Evolutionary conservation across 2,329 filamentous ascomycete species (phyloP).

Genomic region (Cladophialophora yegresii): DNA sequence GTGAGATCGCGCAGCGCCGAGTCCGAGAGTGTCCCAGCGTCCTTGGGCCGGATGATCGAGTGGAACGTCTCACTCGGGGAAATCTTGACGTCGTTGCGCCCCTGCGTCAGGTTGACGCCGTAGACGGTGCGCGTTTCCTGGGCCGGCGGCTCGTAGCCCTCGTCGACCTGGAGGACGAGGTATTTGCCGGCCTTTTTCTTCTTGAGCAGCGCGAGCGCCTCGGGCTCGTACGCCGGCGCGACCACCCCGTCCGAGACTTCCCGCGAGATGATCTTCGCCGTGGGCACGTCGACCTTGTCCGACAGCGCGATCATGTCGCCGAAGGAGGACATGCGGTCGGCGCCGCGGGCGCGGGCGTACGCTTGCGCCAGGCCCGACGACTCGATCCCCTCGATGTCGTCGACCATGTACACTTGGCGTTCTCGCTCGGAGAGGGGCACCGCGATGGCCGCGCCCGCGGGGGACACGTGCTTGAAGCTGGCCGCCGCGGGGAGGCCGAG

Average conservation of each 20-base stretch:
- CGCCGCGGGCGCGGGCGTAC: conserved; percentile 91
- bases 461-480: conserved; percentile 99
- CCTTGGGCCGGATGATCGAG: conserved; percentile 83
- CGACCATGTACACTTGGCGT: conserved; percentile 97
- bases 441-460: conserved; percentile 91
- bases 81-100: conserved; percentile 89
- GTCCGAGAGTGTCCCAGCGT: conserved; percentile 70
- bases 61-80: conserved; percentile 77
- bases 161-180: conserved; percentile 92
- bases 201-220: conserved; percentile 84
- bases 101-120: conserved; percentile 83
- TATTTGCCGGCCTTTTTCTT: conserved; percentile 99
- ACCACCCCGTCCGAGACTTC: conserved; percentile 98
- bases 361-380: conserved; percentile 85
- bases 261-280: conserved; percentile 95
- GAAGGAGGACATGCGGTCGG: conserved; percentile 98
- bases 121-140: conserved; percentile 86
- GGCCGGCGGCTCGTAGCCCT: conserved; percentile 72
- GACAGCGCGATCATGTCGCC: conserved; percentile 94
- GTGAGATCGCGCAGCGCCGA: conserved; percentile 84
- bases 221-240: conserved; percentile 80
- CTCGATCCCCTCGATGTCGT: conserved; percentile 88
- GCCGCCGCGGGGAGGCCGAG: conserved; percentile 87
- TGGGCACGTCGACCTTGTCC: conserved; percentile 85
- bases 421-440: conserved; percentile 82